Evolutionary conservation across 768 basidiomycete genomes (phyloP), one percentile per base, ranked within the genome.

Genomic region (Mycena floridula): DNA sequence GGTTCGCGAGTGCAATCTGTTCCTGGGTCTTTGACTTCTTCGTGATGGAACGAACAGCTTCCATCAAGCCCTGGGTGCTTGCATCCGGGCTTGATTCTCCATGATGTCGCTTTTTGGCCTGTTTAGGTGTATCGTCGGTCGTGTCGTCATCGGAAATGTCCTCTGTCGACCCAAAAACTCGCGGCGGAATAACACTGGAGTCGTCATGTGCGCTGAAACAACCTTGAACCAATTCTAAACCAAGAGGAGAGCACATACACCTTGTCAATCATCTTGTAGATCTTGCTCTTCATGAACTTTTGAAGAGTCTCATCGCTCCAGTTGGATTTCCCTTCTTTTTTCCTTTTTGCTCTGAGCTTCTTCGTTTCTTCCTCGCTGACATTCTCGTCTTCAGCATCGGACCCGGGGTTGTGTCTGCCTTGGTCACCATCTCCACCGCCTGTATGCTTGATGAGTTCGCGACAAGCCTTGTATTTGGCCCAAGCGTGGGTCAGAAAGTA

Each of bases 391-490:
- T 39, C 8, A 39, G 38, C n/a, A 39, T 39, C 38, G 13, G 22
- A 16, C n/a, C n/a, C n/a, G 9, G 16, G 28, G 21, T 38, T 20
- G 12, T 11, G 9, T 7, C 7, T 8, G n/a, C 40, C 48, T 16
- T 35, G 41, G 26, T 50, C 50, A 4, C 50, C 50, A 50, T 50
- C 50, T 12, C 50, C 50, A 11, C 50, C 50, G 7, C 49, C 50
- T 7, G 50, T 52, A 26, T 50, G 50, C 32, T 45, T 25, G 8
- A 25, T 8, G 7, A 11, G 23, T 25, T 37, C 40, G 16, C 40
- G 41, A 18, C 23, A 12, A 11, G 28, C 36, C 37, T 43, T 51
- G 37, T 51, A 50, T 22, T 20, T 20, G 37, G 11, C 37, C 37
- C 37, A 38, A 13, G 37, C 20, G 11, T 22, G 9, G 20, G 9